Conservation (phyloP, 805 yeast genomes). For the Jamesozyma jinghongensis region DNA sequence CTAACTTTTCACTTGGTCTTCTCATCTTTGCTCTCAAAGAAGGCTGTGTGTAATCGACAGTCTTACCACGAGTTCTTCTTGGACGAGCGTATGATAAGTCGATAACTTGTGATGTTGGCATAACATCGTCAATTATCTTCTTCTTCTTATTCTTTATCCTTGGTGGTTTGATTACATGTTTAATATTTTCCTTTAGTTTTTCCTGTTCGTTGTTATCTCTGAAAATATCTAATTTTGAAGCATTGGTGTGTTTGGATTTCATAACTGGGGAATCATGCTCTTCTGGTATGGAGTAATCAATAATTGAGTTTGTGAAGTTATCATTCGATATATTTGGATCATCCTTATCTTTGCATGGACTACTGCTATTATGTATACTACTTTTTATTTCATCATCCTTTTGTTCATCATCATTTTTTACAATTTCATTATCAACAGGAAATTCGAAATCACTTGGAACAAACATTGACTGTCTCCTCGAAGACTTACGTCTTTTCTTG, state of each 20-base stretch:
- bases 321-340: slow-evolving; percentile 3
- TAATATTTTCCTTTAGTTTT: neutral
- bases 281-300: slow-evolving; percentile 29
- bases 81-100: slow-evolving; percentile 19
- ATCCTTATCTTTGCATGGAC: neutral
- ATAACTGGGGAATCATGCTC: slow-evolving; percentile 8
- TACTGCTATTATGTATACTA: slow-evolving; percentile 2
- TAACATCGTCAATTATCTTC: slow-evolving; percentile 31
- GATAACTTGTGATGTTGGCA: slow-evolving; percentile 27
- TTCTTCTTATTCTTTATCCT: slow-evolving; percentile 19
- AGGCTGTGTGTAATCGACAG: slow-evolving; percentile 59
- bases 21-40: slow-evolving; percentile 62
- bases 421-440: slow-evolving; percentile 11
- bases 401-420: neutral
- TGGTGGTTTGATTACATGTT: slow-evolving; percentile 28
- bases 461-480: slow-evolving; percentile 36
- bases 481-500: slow-evolving; percentile 31
- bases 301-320: slow-evolving; percentile 22
- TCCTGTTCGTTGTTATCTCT: slow-evolving; percentile 9
- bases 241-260: slow-evolving; percentile 8
- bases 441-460: slow-evolving; percentile 28
- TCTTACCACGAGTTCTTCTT: slow-evolving; percentile 45
- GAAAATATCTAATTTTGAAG: slow-evolving; percentile 21
- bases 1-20: slow-evolving; percentile 48
- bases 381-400: neutral